Base-by-base conservation (phyloP, 2,329 filamentous ascomycete genomes). In the Sphaerostilbella broomeana region DNA sequence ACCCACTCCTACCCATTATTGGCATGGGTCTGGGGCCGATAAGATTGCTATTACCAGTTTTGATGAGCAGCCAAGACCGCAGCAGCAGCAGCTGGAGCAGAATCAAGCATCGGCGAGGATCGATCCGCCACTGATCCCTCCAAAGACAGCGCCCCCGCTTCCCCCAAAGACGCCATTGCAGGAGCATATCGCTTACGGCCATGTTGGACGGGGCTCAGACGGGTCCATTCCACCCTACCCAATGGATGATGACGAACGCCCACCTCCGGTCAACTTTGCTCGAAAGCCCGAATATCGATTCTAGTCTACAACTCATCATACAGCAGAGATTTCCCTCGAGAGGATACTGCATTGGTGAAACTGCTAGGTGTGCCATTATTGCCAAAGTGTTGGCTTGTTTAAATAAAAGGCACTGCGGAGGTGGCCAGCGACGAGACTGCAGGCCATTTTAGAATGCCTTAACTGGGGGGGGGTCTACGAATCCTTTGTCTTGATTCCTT, bases 201-300 rank as follows among this genome's bases (percentile, higher is more conserved):
- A 35, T 47, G 51, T 35, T 48, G 52, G 37, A 31, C 53, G 56
- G 46, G 53, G 65, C 48, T 51, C 61, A 44, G 53, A 63, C 43
- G 52, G 57, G 5, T 46, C 59, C 1, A 59, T 67, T 7, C 72
- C 86, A 22, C 88, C 88, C 1, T 95, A 95, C 58, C 90, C 90
- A 0, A 64, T 86, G 33, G 81, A 80, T 28, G 82, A 78, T 30
- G 84, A 94, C 53, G 84, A 83, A 18, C 81, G 84, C 19, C 89
- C 90, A 13, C 90, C 90, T 3, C 70, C 76, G 6, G 87, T 94
- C 6, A 94, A 94, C 53, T 84, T 87, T 73, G 80, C 84, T 30
- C 78, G 81, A 50, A 95, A 95, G 60, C 90, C 90, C 1, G 81
- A 84, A 34, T 86, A 81, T 51, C 71, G 68, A 41, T 65, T 70